phyloP scores from a whole-genome alignment of 192 early-diverging fungal genomes.

The Funneliformis mosseae region DNA sequence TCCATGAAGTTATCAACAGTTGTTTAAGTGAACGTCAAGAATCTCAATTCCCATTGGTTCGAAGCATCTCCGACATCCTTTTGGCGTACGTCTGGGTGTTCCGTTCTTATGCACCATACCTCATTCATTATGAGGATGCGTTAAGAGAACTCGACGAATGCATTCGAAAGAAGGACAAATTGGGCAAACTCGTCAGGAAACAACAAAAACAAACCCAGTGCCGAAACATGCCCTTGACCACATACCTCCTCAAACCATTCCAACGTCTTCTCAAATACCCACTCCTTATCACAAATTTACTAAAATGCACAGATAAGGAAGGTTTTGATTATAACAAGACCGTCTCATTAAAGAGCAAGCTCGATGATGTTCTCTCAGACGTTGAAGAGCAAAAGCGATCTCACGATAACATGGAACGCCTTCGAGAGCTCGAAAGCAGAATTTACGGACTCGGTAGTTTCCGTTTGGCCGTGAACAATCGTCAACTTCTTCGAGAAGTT shows the following conservation, averaged over 20 bases:
- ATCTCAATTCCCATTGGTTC: conserved; percentile 53
- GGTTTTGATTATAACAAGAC: conserved; percentile 38
- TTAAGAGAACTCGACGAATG: conserved; percentile 51
- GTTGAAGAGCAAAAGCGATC: conserved; percentile 37
- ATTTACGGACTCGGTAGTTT: conserved; percentile 34
- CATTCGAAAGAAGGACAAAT: conserved; percentile 48
- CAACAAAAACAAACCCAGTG: conserved; percentile 53
- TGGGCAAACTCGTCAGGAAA: conserved; percentile 52
- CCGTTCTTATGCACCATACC: conserved; percentile 53
- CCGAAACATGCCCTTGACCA: conserved; percentile 55
- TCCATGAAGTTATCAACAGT: conserved; percentile 53
- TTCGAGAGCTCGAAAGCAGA: conserved; percentile 32
- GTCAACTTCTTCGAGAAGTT: conserved; percentile 17
- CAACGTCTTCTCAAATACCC: conserved; percentile 67
- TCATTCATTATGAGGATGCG: conserved; percentile 61
- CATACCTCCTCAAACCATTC: conserved; percentile 59
- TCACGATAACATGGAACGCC: conserved; percentile 36
- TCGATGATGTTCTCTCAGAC: conserved; percentile 33
- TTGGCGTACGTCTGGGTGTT: conserved; percentile 51
- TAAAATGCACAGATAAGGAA: conserved; percentile 42
- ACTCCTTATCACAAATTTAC: conserved; percentile 55
- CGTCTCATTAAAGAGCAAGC: conserved; percentile 32
- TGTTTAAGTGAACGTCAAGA: conserved; percentile 58
- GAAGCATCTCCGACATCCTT: conserved; percentile 56
- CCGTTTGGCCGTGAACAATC: conserved; percentile 25